Base-by-base conservation (phyloP, 495 filamentous ascomycete species). In the Penicillium taxi region DNA sequence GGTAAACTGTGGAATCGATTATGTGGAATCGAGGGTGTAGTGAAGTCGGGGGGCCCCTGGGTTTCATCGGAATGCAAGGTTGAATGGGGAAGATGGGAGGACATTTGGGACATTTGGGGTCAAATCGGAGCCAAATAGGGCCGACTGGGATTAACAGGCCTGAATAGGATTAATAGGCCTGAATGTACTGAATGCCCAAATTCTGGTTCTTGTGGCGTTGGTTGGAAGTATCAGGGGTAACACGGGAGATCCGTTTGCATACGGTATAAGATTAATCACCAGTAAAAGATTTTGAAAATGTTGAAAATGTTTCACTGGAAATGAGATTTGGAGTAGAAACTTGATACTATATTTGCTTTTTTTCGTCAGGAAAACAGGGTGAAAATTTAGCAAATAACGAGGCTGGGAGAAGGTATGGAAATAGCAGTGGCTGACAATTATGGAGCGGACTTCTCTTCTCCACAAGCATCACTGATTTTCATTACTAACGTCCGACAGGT, bases 61-160 rank as follows among this genome's bases (percentile, higher is more conserved):
- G 44, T 39, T 18, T 37, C 53, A 48, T 54, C 42, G 53, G 53
- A 56, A 56, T 56, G 53, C 39, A 53, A 47, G 53, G 50, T 24
- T 31, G 33, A 35, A 26, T 45, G 30, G 16, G 44, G 24, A 39
- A 26, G 40, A 38, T 45, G 40, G 30, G 42, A 32, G 21, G 52
- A 43, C 52, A 53, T 53, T n/a, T n/a, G n/a, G n/a, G n/a, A n/a
- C n/a, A n/a, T n/a, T n/a, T n/a, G n/a, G n/a, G n/a, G n/a, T n/a
- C n/a, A n/a, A n/a, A 37, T 42, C 35, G 38, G 20, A 27, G 12
- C 32, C 28, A 42, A 19, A 29, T 6, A 26, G 28, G 33, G n/a
- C n/a, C n/a, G n/a, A n/a, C n/a, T n/a, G n/a, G n/a, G n/a, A n/a
- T n/a, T n/a, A n/a, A n/a, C n/a, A n/a, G n/a, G n/a, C n/a, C n/a